Evolutionary conservation across 2,329 filamentous ascomycete genomes (phyloP).

Genomic region (Botryotinia narcissicola): DNA sequence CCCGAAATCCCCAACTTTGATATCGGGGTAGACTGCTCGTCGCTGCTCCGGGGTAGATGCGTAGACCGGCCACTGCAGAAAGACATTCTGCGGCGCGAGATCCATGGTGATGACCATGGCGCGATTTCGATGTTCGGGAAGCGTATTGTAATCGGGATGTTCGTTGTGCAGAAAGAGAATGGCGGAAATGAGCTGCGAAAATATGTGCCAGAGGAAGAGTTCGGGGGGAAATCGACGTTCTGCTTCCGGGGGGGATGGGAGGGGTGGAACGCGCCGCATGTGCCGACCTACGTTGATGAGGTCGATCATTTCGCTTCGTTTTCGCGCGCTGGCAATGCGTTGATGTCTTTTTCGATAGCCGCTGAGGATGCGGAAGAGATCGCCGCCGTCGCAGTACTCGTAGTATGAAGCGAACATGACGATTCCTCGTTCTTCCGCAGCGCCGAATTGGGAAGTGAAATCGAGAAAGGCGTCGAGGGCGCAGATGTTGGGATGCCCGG

Average conservation of each 20-base stretch:
- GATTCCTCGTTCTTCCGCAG: not conserved
- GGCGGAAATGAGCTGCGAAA: not conserved
- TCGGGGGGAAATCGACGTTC: not conserved
- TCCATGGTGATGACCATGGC: not conserved
- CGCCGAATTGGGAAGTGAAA: not conserved
- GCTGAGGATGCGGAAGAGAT: not conserved
- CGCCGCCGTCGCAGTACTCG: not conserved
- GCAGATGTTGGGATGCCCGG: constrained; percentile 7
- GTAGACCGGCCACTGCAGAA: not conserved
- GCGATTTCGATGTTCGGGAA: not conserved
- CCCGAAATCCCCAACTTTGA: constrained; percentile 11
- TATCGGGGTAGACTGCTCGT: not conserved
- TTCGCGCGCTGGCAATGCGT: not conserved
- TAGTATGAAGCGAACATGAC: not conserved
- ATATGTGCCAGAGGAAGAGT: constrained; percentile 12
- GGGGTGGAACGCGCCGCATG: fast-evolving
- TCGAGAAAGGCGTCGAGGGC: not conserved
- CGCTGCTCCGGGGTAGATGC: not conserved
- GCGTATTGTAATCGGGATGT: not conserved
- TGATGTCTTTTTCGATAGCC: not conserved
- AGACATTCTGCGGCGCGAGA: not conserved
- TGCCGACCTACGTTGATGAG: fast-evolving
- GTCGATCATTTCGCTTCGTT: not conserved
- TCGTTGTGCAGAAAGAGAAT: constrained; percentile 12
- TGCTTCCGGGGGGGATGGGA: fast-evolving